A percentile compares a stretch with the other conserved stretches of the same genome.
These are phyloP conservation scores for Penicillium polonicum DNA, from an alignment of 2,329 filamentous ascomycete genomes.

Conservation along the genomic window DNA sequence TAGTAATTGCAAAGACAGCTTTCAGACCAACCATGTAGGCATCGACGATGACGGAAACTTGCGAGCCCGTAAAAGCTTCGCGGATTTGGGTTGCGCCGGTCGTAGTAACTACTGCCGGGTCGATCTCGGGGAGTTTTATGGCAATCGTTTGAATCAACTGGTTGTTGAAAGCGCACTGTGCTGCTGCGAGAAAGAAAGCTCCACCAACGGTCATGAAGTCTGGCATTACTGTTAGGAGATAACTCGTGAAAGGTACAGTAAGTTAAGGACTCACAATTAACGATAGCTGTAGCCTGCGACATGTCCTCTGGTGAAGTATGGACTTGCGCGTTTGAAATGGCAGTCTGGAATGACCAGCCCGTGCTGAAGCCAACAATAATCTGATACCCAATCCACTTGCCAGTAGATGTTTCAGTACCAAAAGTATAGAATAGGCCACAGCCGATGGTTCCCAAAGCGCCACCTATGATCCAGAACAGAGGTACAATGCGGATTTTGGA, in stretches of 20 bases:
- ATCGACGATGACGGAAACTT: neutral
- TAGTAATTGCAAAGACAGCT: conserved; percentile 7
- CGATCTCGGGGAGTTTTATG: neutral
- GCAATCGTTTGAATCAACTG: conserved; percentile 17
- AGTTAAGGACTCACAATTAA: neutral
- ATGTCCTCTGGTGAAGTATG: conserved; percentile 1
- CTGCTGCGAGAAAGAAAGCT: conserved; percentile 32
- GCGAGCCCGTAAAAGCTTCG: neutral
- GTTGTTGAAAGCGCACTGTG: conserved; percentile 34
- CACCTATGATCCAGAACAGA: conserved; percentile 30
- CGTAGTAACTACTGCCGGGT: neutral
- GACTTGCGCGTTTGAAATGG: neutral
- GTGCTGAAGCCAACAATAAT: conserved; percentile 23
- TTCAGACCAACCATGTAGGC: conserved; percentile 14
- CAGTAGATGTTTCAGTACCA: conserved; percentile 22
- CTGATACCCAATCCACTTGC: conserved; percentile 28
- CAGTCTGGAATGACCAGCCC: conserved; percentile 21
- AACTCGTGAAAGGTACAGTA: neutral
- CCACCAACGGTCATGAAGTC: conserved; percentile 20
- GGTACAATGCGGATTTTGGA: conserved; percentile 29
- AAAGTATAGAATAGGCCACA: conserved; percentile 38
- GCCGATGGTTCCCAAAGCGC: conserved; percentile 29
- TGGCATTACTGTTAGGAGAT: neutral
- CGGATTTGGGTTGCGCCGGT: conserved; percentile 12
- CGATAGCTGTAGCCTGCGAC: conserved; percentile 1